phyloP scores from a whole-genome alignment of 2,329 filamentous ascomycete genomes.

The Sporothrix schenckii region DNA sequence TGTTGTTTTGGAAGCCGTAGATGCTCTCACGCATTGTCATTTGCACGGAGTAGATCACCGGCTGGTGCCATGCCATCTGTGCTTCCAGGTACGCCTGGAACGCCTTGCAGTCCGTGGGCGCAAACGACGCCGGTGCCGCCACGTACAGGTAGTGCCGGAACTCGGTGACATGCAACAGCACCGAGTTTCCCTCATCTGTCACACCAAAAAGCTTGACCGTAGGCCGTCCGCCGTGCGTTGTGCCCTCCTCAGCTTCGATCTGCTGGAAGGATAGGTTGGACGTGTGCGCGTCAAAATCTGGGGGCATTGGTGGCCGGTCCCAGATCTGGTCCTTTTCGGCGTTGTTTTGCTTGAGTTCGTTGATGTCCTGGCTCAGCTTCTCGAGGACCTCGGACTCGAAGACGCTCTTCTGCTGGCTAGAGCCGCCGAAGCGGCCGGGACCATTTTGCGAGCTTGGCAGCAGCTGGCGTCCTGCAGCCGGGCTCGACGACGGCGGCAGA shows the following conservation, averaged over 20 bases:
- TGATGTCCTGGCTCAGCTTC: constrained; percentile 93
- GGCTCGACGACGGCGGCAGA: constrained; percentile 57
- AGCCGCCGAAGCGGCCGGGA: constrained; percentile 63
- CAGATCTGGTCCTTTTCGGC: constrained; percentile 92
- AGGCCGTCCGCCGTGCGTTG: constrained; percentile 71
- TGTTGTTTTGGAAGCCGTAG: constrained; percentile 91
- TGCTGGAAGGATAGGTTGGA: constrained; percentile 88
- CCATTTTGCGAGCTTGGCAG: constrained; percentile 66
- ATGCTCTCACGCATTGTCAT: constrained; percentile 87
- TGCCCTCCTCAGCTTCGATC: constrained; percentile 92
- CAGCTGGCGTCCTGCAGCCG: constrained; percentile 54
- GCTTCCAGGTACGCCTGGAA: constrained; percentile 82
- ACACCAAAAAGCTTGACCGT: constrained; percentile 94
- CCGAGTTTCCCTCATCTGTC: constrained; percentile 80
- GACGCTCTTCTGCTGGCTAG: constrained; percentile 81
- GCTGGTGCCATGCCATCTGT: constrained; percentile 68
- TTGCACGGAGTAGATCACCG: constrained; percentile 76
- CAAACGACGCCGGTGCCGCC: constrained; percentile 81
- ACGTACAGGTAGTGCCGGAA: constrained; percentile 97
- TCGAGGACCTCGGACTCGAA: constrained; percentile 95
- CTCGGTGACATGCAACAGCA: constrained; percentile 90
- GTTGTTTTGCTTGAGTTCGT: constrained; percentile 80
- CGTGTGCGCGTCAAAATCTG: constrained; percentile 57
- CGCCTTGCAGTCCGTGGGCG: constrained; percentile 71
- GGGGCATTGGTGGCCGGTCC: constrained; percentile 62